Conservation (phyloP, 371 early-diverging fungal species). For the Apophysomyces elegans region DNA sequence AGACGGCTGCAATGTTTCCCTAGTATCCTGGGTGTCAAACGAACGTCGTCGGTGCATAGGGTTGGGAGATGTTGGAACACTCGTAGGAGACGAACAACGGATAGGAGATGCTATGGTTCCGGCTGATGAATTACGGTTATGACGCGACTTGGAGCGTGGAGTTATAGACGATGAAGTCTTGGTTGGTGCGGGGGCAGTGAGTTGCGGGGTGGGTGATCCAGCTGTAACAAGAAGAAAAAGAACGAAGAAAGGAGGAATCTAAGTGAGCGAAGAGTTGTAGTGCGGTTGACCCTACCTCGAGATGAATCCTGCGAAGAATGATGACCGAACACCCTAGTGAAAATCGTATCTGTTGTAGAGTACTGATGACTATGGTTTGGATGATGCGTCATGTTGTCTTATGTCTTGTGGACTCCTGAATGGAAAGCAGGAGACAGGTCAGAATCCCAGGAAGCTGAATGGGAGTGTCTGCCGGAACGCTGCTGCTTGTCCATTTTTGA, state of each 20-base stretch:
- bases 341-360: slow-evolving; percentile 31
- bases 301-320: slow-evolving; percentile 42
- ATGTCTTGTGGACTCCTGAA: slow-evolving; percentile 1
- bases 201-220: slow-evolving; percentile 31
- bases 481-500: neutral
- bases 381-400: slow-evolving; percentile 12
- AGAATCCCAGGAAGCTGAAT: slow-evolving; percentile 10
- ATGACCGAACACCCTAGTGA: slow-evolving; percentile 44
- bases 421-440: slow-evolving; percentile 7
- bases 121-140: slow-evolving; percentile 40
- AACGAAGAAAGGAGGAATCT: slow-evolving; percentile 3
- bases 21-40: slow-evolving; percentile 27
- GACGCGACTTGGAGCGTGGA: slow-evolving; percentile 24
- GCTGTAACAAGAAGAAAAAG: slow-evolving; percentile 10
- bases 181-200: slow-evolving; percentile 17
- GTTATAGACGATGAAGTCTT: slow-evolving; percentile 20
- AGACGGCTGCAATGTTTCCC: slow-evolving; percentile 12
- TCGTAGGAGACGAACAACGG: slow-evolving; percentile 11
- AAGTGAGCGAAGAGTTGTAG: neutral
- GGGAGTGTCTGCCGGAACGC: slow-evolving; percentile 7
- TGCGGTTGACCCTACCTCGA: slow-evolving; percentile 28
- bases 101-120: slow-evolving; percentile 28
- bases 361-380: slow-evolving; percentile 8
- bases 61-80: slow-evolving; percentile 15
- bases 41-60: slow-evolving; percentile 40